Evolutionary conservation across 2,329 filamentous ascomycete genomes (phyloP), one percentile per base, ranked within the genome.

Genomic region (Talaromyces atroroseus): DNA sequence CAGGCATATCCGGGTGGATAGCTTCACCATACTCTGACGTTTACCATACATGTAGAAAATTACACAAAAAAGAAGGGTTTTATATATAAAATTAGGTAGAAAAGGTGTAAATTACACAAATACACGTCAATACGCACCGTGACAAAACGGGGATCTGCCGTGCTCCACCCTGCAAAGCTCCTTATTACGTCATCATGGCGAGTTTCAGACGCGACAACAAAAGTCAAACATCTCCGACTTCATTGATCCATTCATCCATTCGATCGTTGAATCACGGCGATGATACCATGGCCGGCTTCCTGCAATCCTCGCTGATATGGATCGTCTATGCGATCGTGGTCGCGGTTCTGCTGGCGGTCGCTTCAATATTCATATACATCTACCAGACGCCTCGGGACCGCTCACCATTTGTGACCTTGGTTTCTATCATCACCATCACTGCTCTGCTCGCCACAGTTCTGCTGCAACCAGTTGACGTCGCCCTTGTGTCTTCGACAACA

Each of bases 291-390:
- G 86, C 86, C 83, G 81, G 82, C 50, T 78, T 94, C 69, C 83
- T 96, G 60, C 91, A 95, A 71, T 88, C 88, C 55, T 90, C 89
- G 68, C 81, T 97, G 63, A 97, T 97, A 73, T 99, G 94, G 94
- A 86, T 94, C 60, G 84, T 92, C 54, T 99, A 97, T 72, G 90
- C 87, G 59, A 82, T 92, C 58, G 92, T 89, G 55, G 80, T 97
- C 50, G 86, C 72, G 59, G 76, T 96, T 55, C 84, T 92, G 60
- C 82, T 95, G 52, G 76, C 87, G 62, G 86, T 90, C 57, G 87
- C 92, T 54, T 83, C 86, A 60, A 83, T 95, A 66, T 96, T 95
- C 63, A 90, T 94, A 60, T 92, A 92, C 74, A 83, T 90, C 64
- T 97, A 95, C 81, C 92, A 97, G 71, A 86, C 88, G 11, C 89